Percentiles rank a stretch among this genome's conserved stretches.
phyloP scores from a whole-genome alignment of 148 eudicot species.

The Arbutus unedo region DNA sequence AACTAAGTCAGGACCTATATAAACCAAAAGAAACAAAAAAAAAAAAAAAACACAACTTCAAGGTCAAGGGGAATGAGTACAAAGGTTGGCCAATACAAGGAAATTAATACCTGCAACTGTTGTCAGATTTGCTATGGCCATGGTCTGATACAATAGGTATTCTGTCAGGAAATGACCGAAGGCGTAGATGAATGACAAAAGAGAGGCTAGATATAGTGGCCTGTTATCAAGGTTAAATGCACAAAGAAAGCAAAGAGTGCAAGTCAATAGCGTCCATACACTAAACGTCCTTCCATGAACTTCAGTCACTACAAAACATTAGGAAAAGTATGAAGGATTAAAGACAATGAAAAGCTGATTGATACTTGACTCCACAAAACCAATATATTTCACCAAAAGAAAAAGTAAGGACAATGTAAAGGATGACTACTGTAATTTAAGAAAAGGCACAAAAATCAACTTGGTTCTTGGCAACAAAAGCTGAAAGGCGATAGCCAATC shows the following conservation, averaged over 20 bases:
- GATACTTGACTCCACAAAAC: background rate
- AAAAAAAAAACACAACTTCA: background rate
- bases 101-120: constrained; percentile 78
- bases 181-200: constrained; percentile 76
- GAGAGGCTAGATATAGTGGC: constrained; percentile 79
- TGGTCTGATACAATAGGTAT: constrained; percentile 70
- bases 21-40: background rate
- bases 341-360: constrained; percentile 5
- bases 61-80: background rate
- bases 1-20: background rate
- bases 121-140: constrained; percentile 69
- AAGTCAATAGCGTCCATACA: constrained; percentile 90
- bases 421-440: background rate
- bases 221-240: constrained; percentile 89
- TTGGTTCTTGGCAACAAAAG: background rate
- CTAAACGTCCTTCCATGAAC: constrained; percentile 97
- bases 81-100: background rate
- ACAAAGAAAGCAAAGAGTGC: constrained; percentile 93
- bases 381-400: background rate
- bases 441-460: background rate
- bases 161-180: constrained; percentile 88
- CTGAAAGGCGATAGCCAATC: background rate
- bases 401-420: background rate
- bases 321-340: background rate
- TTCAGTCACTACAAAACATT: constrained; percentile 67